phyloP scores from a whole-genome alignment of 768 basidiomycete genomes.

The Panaeolus cyanescens region DNA sequence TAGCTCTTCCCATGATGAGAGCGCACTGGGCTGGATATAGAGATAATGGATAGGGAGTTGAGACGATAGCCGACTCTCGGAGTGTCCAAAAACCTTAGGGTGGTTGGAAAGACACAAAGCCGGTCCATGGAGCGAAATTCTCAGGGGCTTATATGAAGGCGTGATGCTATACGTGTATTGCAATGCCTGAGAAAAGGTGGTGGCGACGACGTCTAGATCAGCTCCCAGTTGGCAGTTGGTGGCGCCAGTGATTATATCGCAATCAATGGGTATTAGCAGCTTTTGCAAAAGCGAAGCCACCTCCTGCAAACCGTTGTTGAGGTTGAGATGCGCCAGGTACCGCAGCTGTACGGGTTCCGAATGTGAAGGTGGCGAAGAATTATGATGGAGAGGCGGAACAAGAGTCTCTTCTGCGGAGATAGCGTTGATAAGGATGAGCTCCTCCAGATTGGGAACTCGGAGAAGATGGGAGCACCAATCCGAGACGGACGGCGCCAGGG shows the following conservation, averaged over 20 bases:
- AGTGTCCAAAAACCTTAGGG: neutral
- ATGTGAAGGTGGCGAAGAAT: neutral
- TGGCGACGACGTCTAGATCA: conserved; percentile 10
- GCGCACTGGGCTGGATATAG: conserved; percentile 5
- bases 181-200: neutral
- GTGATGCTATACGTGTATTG: neutral
- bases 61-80: neutral
- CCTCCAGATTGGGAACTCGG: conserved; percentile 13
- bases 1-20: conserved; percentile 11
- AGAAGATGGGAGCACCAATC: conserved; percentile 16
- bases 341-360: conserved; percentile 1
- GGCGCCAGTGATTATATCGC: conserved; percentile 13
- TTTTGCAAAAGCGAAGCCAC: conserved; percentile 10
- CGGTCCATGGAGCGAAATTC: neutral
- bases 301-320: conserved; percentile 13
- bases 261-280: conserved; percentile 8
- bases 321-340: conserved; percentile 9
- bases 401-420: conserved; percentile 7
- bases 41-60: conserved; percentile 5
- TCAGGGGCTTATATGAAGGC: neutral
- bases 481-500: conserved; percentile 12
- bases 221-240: conserved; percentile 10
- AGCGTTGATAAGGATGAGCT: conserved; percentile 15
- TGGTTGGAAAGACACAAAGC: neutral
- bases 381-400: neutral